Evolutionary conservation across 257 asterid species (phyloP), one percentile per base, ranked within the genome.

Genomic region (Capsicum baccatum): DNA sequence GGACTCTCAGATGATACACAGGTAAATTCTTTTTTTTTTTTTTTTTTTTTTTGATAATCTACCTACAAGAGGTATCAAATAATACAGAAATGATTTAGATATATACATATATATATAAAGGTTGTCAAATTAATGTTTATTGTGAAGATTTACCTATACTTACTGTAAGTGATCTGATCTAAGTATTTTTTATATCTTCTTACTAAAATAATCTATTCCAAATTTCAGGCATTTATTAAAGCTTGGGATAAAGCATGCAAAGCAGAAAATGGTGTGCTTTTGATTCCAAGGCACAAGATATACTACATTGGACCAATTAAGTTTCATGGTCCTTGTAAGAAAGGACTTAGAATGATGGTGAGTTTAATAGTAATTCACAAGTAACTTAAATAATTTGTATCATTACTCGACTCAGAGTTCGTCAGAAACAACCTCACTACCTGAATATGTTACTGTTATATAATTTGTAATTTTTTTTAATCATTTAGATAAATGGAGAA

Each of bases 171-270:
- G 6, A 35, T 67, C 21, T 68, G 26, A 37, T 68, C 0, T 37
- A 69, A 69, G 8, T 69, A 69, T 39, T 39, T 15, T 37, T 67
- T 67, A 14, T 1, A 6, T 19, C 19, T 14, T 35, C 9, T 8
- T 37, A 67, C 0, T 26, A 17, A 12, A 71, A 47, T 48, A 48
- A 17, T 71, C n/a, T 0, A 2, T 54, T 33, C 1, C 9, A 84
- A 84, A 8, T 81, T 78, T 56, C 89, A 96, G 99, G 98, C 99
- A 87, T 94, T 96, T 79, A 79, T 82, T 79, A 83, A 66, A 21
- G 97, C 97, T 73, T 96, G 99, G 99, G 89, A 88, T 70, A 88
- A 70, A 83, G 95, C 94, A 62, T 94, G 98, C 84, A 88, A 92
- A 64, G 70, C 83, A 9, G 84, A 13, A 84, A n/a, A 89, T 35